Conservation (phyloP, 2,329 filamentous ascomycete species). For the Xylariales sp. region DNA sequence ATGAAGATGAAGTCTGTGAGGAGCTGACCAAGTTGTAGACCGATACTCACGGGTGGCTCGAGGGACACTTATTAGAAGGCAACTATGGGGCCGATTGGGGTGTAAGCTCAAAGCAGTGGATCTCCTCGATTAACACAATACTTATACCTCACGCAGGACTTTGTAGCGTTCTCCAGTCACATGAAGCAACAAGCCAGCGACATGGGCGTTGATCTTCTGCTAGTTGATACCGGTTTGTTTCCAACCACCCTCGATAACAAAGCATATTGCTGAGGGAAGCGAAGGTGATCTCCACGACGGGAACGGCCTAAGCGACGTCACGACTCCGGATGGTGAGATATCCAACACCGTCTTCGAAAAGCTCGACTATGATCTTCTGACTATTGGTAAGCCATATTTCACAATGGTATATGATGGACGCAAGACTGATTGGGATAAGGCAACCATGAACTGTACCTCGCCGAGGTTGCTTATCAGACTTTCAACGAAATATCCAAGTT, state of each 20-base stretch:
- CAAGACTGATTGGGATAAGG: slow-evolving; percentile 20
- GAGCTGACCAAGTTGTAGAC: slow-evolving; percentile 30
- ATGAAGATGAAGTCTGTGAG: slow-evolving; percentile 1
- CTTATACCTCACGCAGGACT: slow-evolving; percentile 37
- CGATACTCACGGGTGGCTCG: slow-evolving; percentile 58
- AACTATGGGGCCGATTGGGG: slow-evolving; percentile 65
- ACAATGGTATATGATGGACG: neutral
- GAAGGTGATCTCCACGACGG: slow-evolving; percentile 60
- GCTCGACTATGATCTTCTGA: slow-evolving; percentile 37
- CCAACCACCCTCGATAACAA: neutral
- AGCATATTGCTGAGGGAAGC: neutral
- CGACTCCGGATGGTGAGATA: slow-evolving; percentile 49
- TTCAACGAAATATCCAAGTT: slow-evolving; percentile 54
- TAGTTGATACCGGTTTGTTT: slow-evolving; percentile 55
- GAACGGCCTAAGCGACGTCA: slow-evolving; percentile 57
- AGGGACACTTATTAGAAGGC: slow-evolving; percentile 55
- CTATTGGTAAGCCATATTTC: slow-evolving; percentile 28
- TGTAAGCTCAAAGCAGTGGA: neutral
- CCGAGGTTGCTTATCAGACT: slow-evolving; percentile 57
- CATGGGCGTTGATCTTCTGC: slow-evolving; percentile 54
- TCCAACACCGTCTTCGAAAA: slow-evolving; percentile 43
- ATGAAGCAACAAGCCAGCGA: slow-evolving; percentile 55
- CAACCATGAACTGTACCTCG: slow-evolving; percentile 63
- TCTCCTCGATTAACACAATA: neutral
- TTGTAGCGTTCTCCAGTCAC: slow-evolving; percentile 53